These are phyloP conservation scores for Blastobotrys peoriensis DNA, from an alignment of 805 yeast species.

Conservation along the genomic window DNA sequence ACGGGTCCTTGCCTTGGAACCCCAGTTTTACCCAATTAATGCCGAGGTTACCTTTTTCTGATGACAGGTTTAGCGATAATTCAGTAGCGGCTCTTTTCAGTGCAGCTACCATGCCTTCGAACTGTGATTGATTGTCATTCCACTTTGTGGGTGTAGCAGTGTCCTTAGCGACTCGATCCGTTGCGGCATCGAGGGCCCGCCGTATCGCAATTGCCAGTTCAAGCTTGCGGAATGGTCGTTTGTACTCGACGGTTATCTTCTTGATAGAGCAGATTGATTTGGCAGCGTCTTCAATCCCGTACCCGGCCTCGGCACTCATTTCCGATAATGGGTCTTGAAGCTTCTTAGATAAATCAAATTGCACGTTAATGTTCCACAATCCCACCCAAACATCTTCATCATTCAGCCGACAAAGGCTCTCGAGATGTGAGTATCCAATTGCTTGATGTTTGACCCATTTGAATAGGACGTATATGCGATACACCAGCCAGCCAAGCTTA, in stretches of 20 bases:
- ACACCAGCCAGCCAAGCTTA: background rate
- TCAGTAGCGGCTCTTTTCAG: background rate
- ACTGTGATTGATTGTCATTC: too few relatives aligned
- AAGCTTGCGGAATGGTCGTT: background rate
- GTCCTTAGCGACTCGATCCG: background rate
- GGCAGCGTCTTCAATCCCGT: background rate
- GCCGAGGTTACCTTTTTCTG: constrained; percentile 7
- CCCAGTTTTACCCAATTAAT: constrained; percentile 34
- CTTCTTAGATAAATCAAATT: background rate
- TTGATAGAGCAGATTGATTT: constrained; percentile 4
- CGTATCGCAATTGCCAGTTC: background rate
- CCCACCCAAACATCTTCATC: background rate
- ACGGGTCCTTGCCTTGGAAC: constrained; percentile 35
- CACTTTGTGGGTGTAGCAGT: background rate
- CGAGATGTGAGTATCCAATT: background rate
- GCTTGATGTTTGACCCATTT: background rate
- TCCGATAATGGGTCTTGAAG: background rate
- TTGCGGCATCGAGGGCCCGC: background rate
- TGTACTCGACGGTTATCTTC: background rate
- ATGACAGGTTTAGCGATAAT: background rate
- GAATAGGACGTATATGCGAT: background rate
- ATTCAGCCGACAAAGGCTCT: background rate
- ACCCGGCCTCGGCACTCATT: background rate
- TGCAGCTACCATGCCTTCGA: too few relatives aligned
- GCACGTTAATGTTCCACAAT: background rate